Conservation (phyloP, 2,329 filamentous ascomycete species). For the Metarhizium sp. region DNA sequence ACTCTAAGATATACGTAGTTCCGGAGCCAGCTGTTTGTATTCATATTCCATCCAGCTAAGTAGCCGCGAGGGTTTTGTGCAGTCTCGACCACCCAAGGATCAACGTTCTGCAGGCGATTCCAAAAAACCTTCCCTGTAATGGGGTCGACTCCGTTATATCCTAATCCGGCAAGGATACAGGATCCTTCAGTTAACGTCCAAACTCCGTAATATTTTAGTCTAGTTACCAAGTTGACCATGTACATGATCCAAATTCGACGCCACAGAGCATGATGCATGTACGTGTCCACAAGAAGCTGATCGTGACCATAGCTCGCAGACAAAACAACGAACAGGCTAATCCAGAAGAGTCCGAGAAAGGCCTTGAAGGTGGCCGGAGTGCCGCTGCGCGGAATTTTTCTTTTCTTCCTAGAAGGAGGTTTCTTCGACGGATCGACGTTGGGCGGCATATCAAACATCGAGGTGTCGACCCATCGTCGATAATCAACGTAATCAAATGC, state of each 20-base stretch:
- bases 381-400: constrained; percentile 84
- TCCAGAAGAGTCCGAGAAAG: constrained; percentile 65
- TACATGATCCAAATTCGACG: constrained; percentile 72
- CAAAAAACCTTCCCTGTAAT: constrained; percentile 78
- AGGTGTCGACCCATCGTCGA: constrained; percentile 81
- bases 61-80: constrained; percentile 93
- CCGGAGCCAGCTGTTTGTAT: constrained; percentile 92
- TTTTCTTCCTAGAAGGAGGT: constrained; percentile 77
- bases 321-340: constrained; percentile 67
- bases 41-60: constrained; percentile 94
- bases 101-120: constrained; percentile 82
- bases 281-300: constrained; percentile 56
- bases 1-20: constrained; percentile 96
- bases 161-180: constrained; percentile 87
- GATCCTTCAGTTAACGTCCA: constrained; percentile 91
- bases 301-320: constrained; percentile 55
- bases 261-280: constrained; percentile 57
- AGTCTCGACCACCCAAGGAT: constrained; percentile 73
- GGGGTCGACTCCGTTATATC: constrained; percentile 87
- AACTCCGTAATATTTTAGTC: constrained; percentile 93
- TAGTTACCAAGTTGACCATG: constrained; percentile 70
- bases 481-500: constrained; percentile 95
- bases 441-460: constrained; percentile 82
- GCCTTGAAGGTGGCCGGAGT: constrained; percentile 76
- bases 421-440: constrained; percentile 77